A percentile compares a stretch with the other conserved stretches of the same genome.
Evolutionary conservation across 1,284 basidiomycete species (phyloP).

Genomic region (Austroboletus niveus): DNA sequence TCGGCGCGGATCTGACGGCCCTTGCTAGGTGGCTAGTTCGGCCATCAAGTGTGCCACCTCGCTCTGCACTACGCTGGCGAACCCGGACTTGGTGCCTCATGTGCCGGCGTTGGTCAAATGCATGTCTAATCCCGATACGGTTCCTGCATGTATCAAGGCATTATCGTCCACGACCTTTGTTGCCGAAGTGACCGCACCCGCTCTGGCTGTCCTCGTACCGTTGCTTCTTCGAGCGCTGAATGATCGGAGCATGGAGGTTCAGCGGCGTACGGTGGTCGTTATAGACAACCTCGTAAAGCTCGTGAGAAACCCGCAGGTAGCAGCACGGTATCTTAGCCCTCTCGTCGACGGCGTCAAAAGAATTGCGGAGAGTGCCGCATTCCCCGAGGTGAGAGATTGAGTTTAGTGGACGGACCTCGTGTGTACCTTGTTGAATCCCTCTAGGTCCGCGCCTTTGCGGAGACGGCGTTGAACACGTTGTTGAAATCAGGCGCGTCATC

Average conservation of each 20-base stretch:
- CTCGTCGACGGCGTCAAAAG: slow-evolving; percentile 92
- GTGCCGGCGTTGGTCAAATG: slow-evolving; percentile 90
- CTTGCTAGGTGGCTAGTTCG: slow-evolving; percentile 76
- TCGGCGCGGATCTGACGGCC: slow-evolving; percentile 5
- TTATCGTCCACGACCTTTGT: slow-evolving; percentile 95
- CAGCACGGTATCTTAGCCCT: slow-evolving; percentile 85
- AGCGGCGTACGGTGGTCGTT: slow-evolving; percentile 86
- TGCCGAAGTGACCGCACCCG: slow-evolving; percentile 94
- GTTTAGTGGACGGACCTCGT: slow-evolving; percentile 10
- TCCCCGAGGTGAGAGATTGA: slow-evolving; percentile 75
- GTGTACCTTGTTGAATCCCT: slow-evolving; percentile 11
- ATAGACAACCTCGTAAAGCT: slow-evolving; percentile 98
- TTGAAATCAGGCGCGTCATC: slow-evolving; percentile 80
- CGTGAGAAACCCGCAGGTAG: slow-evolving; percentile 89
- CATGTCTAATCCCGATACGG: slow-evolving; percentile 88
- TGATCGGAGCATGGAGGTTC: slow-evolving; percentile 95
- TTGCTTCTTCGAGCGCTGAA: slow-evolving; percentile 91
- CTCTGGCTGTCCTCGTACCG: slow-evolving; percentile 94
- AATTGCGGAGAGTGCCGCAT: slow-evolving; percentile 89
- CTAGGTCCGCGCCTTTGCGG: slow-evolving; percentile 87
- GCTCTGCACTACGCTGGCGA: slow-evolving; percentile 90
- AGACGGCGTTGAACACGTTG: slow-evolving; percentile 75
- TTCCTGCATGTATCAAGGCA: slow-evolving; percentile 94
- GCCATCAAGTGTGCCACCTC: slow-evolving; percentile 93
- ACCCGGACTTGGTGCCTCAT: slow-evolving; percentile 91